These are phyloP conservation scores for Botryotinia convoluta DNA, from an alignment of 2,329 filamentous ascomycete genomes.

Conservation along the genomic window DNA sequence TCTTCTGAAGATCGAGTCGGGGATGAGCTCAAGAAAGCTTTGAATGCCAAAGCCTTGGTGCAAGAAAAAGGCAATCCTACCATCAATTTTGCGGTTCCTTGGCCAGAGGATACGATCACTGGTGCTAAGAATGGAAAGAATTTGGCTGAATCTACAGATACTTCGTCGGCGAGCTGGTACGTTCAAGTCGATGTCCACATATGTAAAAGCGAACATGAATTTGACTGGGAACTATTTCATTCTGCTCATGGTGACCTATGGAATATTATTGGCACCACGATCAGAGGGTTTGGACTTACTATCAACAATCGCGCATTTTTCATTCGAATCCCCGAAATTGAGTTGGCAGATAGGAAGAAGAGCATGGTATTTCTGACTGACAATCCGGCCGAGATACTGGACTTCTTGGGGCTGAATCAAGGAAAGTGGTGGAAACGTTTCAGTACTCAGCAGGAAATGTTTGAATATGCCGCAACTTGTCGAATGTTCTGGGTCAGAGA, in stretches of 20 bases:
- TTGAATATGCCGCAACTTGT: constrained; percentile 57
- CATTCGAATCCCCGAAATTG: constrained; percentile 67
- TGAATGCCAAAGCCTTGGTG: constrained; percentile 48
- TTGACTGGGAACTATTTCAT: constrained; percentile 65
- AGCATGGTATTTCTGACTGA: constrained; percentile 57
- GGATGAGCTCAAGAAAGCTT: constrained; percentile 39
- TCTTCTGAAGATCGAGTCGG: constrained; percentile 23
- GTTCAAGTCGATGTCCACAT: constrained; percentile 70
- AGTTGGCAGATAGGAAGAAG: constrained; percentile 53
- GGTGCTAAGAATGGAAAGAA: neutral
- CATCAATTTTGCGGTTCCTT: constrained; percentile 55
- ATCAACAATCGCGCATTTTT: constrained; percentile 61
- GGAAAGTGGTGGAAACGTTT: constrained; percentile 56
- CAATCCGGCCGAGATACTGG: constrained; percentile 54
- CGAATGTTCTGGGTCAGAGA: constrained; percentile 53
- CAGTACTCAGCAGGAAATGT: constrained; percentile 52
- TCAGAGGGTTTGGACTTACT: constrained; percentile 64
- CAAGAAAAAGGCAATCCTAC: constrained; percentile 36
- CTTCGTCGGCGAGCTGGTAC: constrained; percentile 37
- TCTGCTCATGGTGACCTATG: constrained; percentile 70
- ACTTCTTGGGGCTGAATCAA: constrained; percentile 60
- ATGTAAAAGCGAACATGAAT: constrained; percentile 42
- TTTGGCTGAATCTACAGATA: neutral
- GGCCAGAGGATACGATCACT: constrained; percentile 41
- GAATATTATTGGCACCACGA: constrained; percentile 62